Conservation (phyloP, 1,139 yeast genomes). For the Debaryomyces psychrophilus region DNA sequence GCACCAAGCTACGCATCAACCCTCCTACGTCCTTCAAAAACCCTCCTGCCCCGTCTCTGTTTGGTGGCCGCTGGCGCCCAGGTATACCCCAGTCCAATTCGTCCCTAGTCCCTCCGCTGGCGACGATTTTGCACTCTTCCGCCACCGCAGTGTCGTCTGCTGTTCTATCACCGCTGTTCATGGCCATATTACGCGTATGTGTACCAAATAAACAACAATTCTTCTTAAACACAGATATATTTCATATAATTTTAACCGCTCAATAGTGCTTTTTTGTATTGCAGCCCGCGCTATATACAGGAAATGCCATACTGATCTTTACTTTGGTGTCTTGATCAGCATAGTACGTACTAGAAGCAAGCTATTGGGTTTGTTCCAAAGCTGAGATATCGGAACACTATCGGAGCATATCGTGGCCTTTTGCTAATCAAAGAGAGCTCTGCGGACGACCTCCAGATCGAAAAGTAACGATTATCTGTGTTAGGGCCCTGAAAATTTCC, state of each 20-base stretch:
- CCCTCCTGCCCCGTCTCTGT: neutral
- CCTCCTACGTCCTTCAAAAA: conserved; percentile 1
- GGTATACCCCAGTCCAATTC: neutral
- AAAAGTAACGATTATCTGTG: neutral
- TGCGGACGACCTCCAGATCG: neutral
- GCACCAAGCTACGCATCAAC: conserved; percentile 5
- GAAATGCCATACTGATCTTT: neutral
- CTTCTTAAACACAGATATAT: neutral
- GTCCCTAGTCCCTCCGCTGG: neutral
- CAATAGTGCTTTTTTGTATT: conserved; percentile 1
- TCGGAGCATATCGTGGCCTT: too few relatives aligned
- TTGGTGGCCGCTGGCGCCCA: neutral
- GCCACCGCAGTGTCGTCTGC: neutral
- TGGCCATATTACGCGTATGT: neutral
- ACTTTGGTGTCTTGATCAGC: neutral
- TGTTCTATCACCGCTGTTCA: neutral
- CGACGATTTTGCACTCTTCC: neutral
- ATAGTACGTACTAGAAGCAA: neutral
- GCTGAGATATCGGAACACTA: too few relatives aligned
- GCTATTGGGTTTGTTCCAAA: neutral
- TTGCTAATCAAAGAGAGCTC: too few relatives aligned
- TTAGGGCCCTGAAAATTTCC: neutral
- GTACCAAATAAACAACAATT: neutral
- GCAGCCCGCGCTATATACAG: conserved; percentile 8
- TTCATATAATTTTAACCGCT: conserved; percentile 7